Base-by-base conservation (phyloP, 2,329 filamentous ascomycete genomes). In the Penicillium psychrosexuale region DNA sequence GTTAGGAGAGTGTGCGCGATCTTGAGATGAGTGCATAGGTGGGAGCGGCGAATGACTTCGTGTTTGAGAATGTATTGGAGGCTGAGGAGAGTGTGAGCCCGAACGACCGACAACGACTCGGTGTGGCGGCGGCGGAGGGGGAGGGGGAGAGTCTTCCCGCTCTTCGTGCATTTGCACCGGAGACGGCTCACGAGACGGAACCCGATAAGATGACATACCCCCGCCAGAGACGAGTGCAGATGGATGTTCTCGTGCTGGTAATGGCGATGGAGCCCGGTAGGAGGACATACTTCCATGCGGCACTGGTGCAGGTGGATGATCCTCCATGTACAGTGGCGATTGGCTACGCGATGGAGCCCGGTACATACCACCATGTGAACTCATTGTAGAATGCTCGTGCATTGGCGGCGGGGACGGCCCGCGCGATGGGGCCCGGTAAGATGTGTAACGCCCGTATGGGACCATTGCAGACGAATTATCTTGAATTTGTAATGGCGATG, bases 121-220 rank as follows among this genome's bases (percentile, higher is more conserved):
- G 72, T 91, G 90, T 8, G 91, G 87, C 60, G 95, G 92, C 7
- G 92, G 91, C 8, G 88, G 88, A 0, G 92, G 91, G 2, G 91
- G 86, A 2, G 91, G 91, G 8, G 91, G 91, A 17, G 91, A 90
- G 8, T 88, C 88, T 19, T 84, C 84, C 38, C 82, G 81, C 36
- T 77, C 52, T 17, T 50, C 75, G 37, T 78, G 67, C 12, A 77
- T 75, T 65, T 53, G 69, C 49, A 62, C 62, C 3, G 67, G 66
- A 42, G 66, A 66, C 2, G 68, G 60, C 44, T 62, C 63, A 42
- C 61, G 60, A 37, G 66, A 64, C 9, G 65, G 48, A 28, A 47
- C 17, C 3, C 42, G 42, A 15, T 52, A 31, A 33, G 48, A 33
- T 51, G 44, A 34, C 36, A 48, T 46, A 11, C 52, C 24, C 19